These are phyloP conservation scores for Pezizomycotina sp. DNA, from an alignment of 2,329 filamentous ascomycete species.

Conservation along the genomic window DNA sequence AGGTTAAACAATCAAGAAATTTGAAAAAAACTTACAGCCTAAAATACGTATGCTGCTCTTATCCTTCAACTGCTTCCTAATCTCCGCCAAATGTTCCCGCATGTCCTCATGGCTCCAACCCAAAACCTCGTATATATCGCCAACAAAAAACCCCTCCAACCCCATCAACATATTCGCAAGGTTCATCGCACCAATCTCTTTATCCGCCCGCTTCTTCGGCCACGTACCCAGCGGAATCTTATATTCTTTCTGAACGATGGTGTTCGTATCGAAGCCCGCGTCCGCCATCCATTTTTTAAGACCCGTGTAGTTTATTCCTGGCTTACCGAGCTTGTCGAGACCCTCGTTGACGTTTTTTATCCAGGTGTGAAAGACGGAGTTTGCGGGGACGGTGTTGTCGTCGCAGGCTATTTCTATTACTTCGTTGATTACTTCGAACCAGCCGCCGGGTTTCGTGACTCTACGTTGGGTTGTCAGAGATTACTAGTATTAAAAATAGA, in stretches of 20 bases:
- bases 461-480: too few relatives aligned
- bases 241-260: conserved; percentile 36
- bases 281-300: conserved; percentile 22
- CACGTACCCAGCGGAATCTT: conserved; percentile 40
- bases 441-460: conserved; percentile 40
- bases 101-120: too few relatives aligned
- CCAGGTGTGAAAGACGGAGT: conserved; percentile 8
- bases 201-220: conserved; percentile 30
- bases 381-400: background rate
- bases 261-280: conserved; percentile 38
- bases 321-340: conserved; percentile 3
- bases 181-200: conserved; percentile 20
- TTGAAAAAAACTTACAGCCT: too few relatives aligned
- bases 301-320: conserved; percentile 10
- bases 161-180: conserved; percentile 19
- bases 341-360: conserved; percentile 10
- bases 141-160: conserved; percentile 21
- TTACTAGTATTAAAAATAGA: too few relatives aligned
- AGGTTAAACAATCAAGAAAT: too few relatives aligned
- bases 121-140: too few relatives aligned
- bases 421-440: too few relatives aligned
- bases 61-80: too few relatives aligned
- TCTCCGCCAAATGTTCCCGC: too few relatives aligned
- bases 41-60: too few relatives aligned
- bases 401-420: conserved; percentile 17